Evolutionary conservation across 1,284 basidiomycete species (phyloP), one percentile per base, ranked within the genome.

Genomic region (Leccinum pachyderme): DNA sequence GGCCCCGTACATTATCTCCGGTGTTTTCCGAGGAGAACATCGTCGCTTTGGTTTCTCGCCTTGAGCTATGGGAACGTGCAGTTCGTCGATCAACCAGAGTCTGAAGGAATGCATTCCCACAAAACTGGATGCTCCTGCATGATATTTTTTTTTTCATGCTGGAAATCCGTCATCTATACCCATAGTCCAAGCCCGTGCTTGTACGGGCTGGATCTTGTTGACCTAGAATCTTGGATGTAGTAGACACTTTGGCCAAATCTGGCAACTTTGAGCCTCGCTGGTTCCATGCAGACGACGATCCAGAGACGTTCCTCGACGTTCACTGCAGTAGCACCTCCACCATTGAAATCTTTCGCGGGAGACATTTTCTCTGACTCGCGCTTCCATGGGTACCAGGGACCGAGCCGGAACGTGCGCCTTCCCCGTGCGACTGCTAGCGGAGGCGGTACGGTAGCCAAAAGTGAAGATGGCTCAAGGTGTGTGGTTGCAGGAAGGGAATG

Each of bases 401-500:
- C 75, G 3, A 67, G 63, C 29, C 77, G 83, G 22, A 81, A 77
- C 58, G 83, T 85, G 22, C 81, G 82, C 11, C 70, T 87, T 15
- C 73, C 77, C 15, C 75, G 83, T 13, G 83, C 78, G 32, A 80
- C 81, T 18, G 72, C 80, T 2, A 73, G 69, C 55, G 86, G 86
- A 37, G 84, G 85, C 46, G 86, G 86, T 1, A 74, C 81, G 0
- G 80, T 91, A 45, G 79, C 86, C 25, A 83, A 79, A 62, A 84
- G 78, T 59, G 82, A 83, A 56, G 88, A 91, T 61, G 84, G 83
- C 1, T 63, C 64, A 31, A 75, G 82, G 60, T 87, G 86, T 70
- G 87, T 81, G 0, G 83, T 90, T 8, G 82, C 87, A 2, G 88
- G 89, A 13, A 83, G 81, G 68, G 88, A 89, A 74, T 86, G 88